These are phyloP conservation scores for Boletus rufocinnamomeus DNA, from an alignment of 768 basidiomycete genomes.

Conservation along the genomic window DNA sequence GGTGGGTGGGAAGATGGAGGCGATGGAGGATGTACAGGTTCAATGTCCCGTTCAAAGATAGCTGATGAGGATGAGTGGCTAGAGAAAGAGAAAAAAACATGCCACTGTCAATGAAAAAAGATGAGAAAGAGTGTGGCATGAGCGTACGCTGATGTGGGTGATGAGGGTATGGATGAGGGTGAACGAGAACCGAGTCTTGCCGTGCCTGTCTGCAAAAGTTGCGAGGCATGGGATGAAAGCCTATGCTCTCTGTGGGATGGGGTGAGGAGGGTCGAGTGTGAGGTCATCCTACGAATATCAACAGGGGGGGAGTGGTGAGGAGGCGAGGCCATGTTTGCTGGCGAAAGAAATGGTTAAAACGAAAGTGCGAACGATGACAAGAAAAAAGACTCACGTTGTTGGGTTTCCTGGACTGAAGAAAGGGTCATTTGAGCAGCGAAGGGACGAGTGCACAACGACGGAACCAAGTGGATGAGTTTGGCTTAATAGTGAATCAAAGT, in stretches of 20 bases:
- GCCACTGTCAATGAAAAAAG: slow-evolving; percentile 10
- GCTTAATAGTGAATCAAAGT: slow-evolving; percentile 25
- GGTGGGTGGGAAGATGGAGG: slow-evolving; percentile 41
- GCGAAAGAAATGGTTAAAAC: neutral
- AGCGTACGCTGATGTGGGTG: slow-evolving; percentile 75
- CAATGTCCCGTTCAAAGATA: slow-evolving; percentile 92
- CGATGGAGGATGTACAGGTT: slow-evolving; percentile 48
- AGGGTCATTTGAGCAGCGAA: slow-evolving; percentile 17
- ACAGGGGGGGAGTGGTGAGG: slow-evolving; percentile 37
- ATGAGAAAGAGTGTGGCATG: slow-evolving; percentile 9
- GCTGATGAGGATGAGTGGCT: slow-evolving; percentile 80
- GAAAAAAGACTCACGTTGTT: slow-evolving; percentile 19
- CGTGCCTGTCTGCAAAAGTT: slow-evolving; percentile 46
- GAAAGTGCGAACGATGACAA: neutral
- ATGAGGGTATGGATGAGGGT: slow-evolving; percentile 75
- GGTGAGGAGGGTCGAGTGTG: slow-evolving; percentile 44
- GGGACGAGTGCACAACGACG: slow-evolving; percentile 9
- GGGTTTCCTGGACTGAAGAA: slow-evolving; percentile 16
- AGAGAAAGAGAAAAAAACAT: slow-evolving; percentile 1
- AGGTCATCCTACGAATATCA: slow-evolving; percentile 60
- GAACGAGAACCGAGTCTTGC: slow-evolving; percentile 60
- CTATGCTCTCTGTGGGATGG: slow-evolving; percentile 41
- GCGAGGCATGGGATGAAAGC: slow-evolving; percentile 47
- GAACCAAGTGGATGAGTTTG: slow-evolving; percentile 16
- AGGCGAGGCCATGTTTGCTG: slow-evolving; percentile 22